Evolutionary conservation across 2,329 filamentous ascomycete species (phyloP), one percentile per base, ranked within the genome.

Genomic region (Ceratocystiopsis brevicomis): DNA sequence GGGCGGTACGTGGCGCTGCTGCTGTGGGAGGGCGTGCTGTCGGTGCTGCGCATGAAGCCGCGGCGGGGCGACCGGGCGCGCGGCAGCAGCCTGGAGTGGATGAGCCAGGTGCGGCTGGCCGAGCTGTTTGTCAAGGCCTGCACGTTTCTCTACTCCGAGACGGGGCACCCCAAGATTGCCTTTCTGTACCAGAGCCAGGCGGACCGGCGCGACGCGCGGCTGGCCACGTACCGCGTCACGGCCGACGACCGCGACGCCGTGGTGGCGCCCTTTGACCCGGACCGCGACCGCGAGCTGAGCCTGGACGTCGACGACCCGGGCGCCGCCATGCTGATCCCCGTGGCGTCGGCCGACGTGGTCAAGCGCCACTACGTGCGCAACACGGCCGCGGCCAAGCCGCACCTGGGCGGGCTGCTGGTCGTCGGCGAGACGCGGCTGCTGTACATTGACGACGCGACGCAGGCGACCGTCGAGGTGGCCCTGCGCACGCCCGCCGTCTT

Each of bases 401-500:
- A 76, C 46, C 52, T 75, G 39, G 80, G 81, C 14, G 83, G 83
- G 6, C 59, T 87, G 4, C 66, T 90, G 37, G 72, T 87, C 2
- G 68, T 88, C 9, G 81, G 82, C 17, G 82, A 87, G 60, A 92
- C 83, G 0, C 76, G 78, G 2, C 71, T 98, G 46, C 74, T 79
- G 10, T 96, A 96, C 57, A 78, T 90, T 46, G 82, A 94, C 53
- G 82, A 85, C 47, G 69, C 81, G 33, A 82, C 69, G 17, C 78
- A 79, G 48, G 71, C 76, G 33, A 69, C 69, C 13, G 69, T 85
- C 13, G 73, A 77, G 16, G 69, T 76, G 10, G 63, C 68, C 0
- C 61, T 95, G 3, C 66, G 74, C 1, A 77, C 88, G 45, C 73
- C 86, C 1, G 85, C 81, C 3, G 78, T 94, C 34, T 96, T 92